Base-by-base conservation (phyloP, 169 alveolate genomes). In the Plasmodium gaboni region DNA sequence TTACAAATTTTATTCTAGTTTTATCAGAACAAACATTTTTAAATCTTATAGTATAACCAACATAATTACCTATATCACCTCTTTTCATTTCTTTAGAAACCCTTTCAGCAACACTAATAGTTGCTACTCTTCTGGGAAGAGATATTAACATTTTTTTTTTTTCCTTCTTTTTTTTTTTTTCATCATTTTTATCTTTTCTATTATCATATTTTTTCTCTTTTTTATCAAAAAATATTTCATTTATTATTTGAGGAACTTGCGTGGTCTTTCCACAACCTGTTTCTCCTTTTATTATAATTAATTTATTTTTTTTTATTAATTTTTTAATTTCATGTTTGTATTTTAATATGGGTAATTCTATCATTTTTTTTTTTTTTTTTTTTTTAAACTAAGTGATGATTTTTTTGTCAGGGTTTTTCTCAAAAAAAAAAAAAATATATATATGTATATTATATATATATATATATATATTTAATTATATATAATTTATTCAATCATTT, bases 211-310 rank as follows among this genome's bases (percentile, higher is more conserved):
- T 19, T n/a, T 44, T 51, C 46, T 42, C n/a, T 26, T 65, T 59
- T 26, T 76, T 63, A 24, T 76, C 63, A 57, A 94, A 72, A 57
- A 93, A 95, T 26, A 95, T 93, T 55, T 96, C 95, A 64, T 93
- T 72, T 48, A 98, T 93, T 83, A 95, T 96, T 94, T 98, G 97
- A 24, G 99, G 98, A 71, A 97, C 95, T 92, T 98, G 98, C 3
- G 99, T 98, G 7, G 99, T 97, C 94, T 98, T 98, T 10, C 99
- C 99, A 78, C 99, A 97, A 0, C 99, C 99, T 13, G 99, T 97
- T 74, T 97, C 99, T 3, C 99, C 99, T 60, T 92, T 78, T 64
- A 78, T 78, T 17, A 78, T 59, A 0, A 78, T 50, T 28, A 78
- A 38, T n/a, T 69, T 78, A n/a, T 78, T 78, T 51, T 53, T 48